A percentile compares a stretch with the other conserved stretches of the same genome.
Evolutionary conservation across 2,329 filamentous ascomycete genomes (phyloP).

Genomic region (Colletotrichum zoysiae): DNA sequence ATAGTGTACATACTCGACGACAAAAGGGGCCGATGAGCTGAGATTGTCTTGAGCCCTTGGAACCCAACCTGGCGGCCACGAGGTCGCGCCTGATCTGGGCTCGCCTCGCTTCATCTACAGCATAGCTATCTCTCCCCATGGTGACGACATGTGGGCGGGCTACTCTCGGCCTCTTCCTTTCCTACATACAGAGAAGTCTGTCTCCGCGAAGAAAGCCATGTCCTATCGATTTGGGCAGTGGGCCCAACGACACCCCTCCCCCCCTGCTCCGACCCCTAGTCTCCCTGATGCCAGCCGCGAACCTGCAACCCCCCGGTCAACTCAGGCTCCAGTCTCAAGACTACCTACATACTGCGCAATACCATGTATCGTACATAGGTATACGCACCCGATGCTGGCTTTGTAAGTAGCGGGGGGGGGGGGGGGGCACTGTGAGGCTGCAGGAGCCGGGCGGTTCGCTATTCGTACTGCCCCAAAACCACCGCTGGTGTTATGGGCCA

Average conservation of each 20-base stretch:
- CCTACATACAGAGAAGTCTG: conserved; percentile 11
- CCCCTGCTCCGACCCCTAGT: conserved; percentile 7
- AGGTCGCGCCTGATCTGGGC: conserved; percentile 16
- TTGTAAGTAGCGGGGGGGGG: not conserved
- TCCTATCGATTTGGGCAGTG: not conserved
- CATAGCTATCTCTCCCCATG: not conserved
- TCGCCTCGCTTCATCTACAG: not conserved
- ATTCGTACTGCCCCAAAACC: not conserved
- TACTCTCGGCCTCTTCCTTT: conserved; percentile 2
- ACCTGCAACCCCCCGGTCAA: not conserved
- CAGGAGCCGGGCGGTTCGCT: conserved; percentile 15
- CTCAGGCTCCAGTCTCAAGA: conserved; percentile 25
- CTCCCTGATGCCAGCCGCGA: conserved; percentile 12
- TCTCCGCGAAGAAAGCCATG: not conserved
- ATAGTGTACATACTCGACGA: conserved; percentile 2
- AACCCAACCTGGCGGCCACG: conserved; percentile 34
- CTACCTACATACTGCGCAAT: conserved; percentile 15
- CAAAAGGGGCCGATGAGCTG: conserved; percentile 14
- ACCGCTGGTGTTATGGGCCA: not conserved
- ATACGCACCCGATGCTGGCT: conserved; percentile 10
- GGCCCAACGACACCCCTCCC: conserved; percentile 7
- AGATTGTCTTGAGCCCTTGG: conserved; percentile 19
- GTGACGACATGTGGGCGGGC: not conserved
- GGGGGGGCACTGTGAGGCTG: conserved; percentile 14
- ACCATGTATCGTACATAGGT: conserved; percentile 20